Conservation (phyloP, 257 asterid genomes). For the Dorcoceras hygrometricum region DNA sequence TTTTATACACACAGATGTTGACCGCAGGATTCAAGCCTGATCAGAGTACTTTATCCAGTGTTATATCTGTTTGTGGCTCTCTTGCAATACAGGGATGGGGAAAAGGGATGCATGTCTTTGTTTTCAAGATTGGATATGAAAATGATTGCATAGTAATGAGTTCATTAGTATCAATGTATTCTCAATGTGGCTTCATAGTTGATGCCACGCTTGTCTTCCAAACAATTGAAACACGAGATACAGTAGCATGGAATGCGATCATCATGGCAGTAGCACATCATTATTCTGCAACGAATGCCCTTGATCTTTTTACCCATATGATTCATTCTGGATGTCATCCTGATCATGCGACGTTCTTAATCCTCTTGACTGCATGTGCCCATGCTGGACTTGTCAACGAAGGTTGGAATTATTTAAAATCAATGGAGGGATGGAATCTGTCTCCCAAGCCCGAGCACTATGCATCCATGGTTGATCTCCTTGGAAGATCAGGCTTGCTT, state of each 20-base stretch:
- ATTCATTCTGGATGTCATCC: slow-evolving; percentile 49
- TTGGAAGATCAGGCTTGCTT: slow-evolving; percentile 59
- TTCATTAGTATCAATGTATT: slow-evolving; percentile 61
- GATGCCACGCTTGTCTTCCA: slow-evolving; percentile 46
- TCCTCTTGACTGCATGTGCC: slow-evolving; percentile 68
- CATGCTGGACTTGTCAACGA: slow-evolving; percentile 61
- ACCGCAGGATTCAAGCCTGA: slow-evolving; percentile 39
- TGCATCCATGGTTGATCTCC: slow-evolving; percentile 62
- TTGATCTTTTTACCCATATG: slow-evolving; percentile 44
- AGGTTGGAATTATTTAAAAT: slow-evolving; percentile 44
- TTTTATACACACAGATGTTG: slow-evolving; percentile 43
- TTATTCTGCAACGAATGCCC: slow-evolving; percentile 42
- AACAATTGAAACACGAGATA: slow-evolving; percentile 35
- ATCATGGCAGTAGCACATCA: slow-evolving; percentile 58
- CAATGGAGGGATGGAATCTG: slow-evolving; percentile 48
- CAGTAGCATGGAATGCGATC: slow-evolving; percentile 66
- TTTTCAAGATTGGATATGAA: slow-evolving; percentile 46
- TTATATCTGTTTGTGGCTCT: slow-evolving; percentile 45
- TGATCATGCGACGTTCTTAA: slow-evolving; percentile 57
- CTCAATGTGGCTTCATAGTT: slow-evolving; percentile 51
- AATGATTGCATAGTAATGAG: slow-evolving; percentile 39
- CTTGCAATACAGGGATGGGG: slow-evolving; percentile 45
- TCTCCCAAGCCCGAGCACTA: slow-evolving; percentile 56
- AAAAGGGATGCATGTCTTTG: slow-evolving; percentile 41
- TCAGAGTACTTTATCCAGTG: slow-evolving; percentile 46